A percentile compares a stretch with the other conserved stretches of the same genome.
These are phyloP conservation scores for Aspergillus fructus DNA, from an alignment of 2,329 filamentous ascomycete species.

Conservation along the genomic window DNA sequence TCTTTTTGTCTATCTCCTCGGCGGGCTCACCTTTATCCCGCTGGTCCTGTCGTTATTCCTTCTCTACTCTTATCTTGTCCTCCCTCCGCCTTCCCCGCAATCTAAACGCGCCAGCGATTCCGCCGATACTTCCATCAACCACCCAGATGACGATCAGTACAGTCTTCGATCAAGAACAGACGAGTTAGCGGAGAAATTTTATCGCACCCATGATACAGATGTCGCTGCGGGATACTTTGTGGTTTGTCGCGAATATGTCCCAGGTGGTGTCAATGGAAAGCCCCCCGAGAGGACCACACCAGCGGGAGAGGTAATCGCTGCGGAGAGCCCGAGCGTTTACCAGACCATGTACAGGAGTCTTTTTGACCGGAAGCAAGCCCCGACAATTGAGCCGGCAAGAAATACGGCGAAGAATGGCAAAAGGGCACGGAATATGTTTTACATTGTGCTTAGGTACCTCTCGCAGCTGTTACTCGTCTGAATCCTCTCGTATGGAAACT, in stretches of 20 bases:
- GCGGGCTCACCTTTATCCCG: conserved; percentile 85
- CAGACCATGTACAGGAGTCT: conserved; percentile 97
- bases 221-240: conserved; percentile 90
- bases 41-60: conserved; percentile 63
- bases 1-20: conserved; percentile 75
- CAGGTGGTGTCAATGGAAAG: conserved; percentile 88
- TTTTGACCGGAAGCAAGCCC: conserved; percentile 74
- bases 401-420: conserved; percentile 50
- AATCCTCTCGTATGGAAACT: conserved; percentile 14
- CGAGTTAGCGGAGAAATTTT: conserved; percentile 60
- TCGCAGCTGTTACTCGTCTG: neutral
- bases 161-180: conserved; percentile 63
- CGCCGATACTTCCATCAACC: conserved; percentile 37
- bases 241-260: conserved; percentile 89
- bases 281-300: conserved; percentile 84
- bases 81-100: conserved; percentile 49
- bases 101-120: conserved; percentile 38
- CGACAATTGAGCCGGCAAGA: conserved; percentile 55
- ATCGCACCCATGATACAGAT: conserved; percentile 65
- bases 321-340: conserved; percentile 90
- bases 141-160: conserved; percentile 64
- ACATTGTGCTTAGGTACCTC: conserved; percentile 77
- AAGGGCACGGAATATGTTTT: conserved; percentile 83
- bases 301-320: conserved; percentile 71
- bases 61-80: conserved; percentile 66